Percentiles rank a stretch among this genome's conserved stretches.
Evolutionary conservation across 495 filamentous ascomycete genomes (phyloP).

Genomic region (Penicillium crystallinum): DNA sequence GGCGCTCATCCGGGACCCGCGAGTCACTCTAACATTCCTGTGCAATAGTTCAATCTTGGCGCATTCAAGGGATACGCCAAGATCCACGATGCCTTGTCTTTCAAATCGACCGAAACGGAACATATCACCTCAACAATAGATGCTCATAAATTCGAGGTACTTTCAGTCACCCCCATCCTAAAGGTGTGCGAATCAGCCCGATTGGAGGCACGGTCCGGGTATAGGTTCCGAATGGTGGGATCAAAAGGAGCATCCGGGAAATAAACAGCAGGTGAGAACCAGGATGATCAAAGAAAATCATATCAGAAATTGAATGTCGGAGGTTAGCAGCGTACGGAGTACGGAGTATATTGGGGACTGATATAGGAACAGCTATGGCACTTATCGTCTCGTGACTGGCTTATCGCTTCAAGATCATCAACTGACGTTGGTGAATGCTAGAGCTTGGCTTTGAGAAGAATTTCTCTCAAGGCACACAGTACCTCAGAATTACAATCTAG

Average conservation of each 20-base stretch:
- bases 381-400: slow-evolving; percentile 8
- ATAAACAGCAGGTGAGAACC: neutral
- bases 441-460: neutral
- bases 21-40: neutral
- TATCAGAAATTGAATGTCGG: neutral
- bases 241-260: neutral
- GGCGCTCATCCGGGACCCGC: neutral
- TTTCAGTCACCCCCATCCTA: slow-evolving; percentile 1
- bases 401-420: slow-evolving; percentile 3
- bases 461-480: neutral
- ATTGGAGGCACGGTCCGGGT: neutral
- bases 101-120: neutral
- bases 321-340: neutral
- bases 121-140: neutral
- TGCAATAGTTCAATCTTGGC: slow-evolving; percentile 5
- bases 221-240: neutral
- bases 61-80: slow-evolving; percentile 8
- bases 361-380: neutral
- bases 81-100: neutral
- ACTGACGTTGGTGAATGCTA: neutral
- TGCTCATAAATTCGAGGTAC: slow-evolving; percentile 3
- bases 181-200: neutral
- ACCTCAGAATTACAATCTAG: neutral
- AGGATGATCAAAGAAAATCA: neutral
- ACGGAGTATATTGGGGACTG: neutral